Evolutionary conservation across 108 stramenopile genomes (phyloP).

Genomic region (Ochromonas danica): DNA sequence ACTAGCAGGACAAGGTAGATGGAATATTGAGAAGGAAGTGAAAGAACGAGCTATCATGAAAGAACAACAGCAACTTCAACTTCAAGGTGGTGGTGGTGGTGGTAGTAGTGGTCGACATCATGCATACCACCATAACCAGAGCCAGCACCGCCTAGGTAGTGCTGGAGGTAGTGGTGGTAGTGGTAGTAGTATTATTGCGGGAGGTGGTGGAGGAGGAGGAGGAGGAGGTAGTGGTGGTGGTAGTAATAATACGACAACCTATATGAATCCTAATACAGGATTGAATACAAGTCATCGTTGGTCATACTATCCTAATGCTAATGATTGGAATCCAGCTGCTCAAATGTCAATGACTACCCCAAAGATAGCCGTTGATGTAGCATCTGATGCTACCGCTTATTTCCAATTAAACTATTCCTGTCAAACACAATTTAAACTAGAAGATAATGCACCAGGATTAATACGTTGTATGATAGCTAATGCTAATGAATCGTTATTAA

Average conservation of each 20-base stretch:
- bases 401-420: background rate
- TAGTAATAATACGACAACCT: background rate
- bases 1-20: constrained; percentile 28
- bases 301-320: background rate
- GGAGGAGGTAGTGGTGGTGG: background rate
- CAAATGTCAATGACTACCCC: constrained; percentile 34
- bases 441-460: background rate
- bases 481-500: constrained; percentile 16
- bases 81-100: no score
- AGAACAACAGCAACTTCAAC: background rate
- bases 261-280: background rate
- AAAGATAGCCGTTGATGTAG: constrained; percentile 19
- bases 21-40: constrained; percentile 32
- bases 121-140: no score
- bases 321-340: constrained; percentile 29
- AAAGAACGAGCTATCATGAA: background rate
- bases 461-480: constrained; percentile 31
- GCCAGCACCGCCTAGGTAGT: no score
- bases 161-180: no score
- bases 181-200: no score
- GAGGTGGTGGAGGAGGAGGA: no score
- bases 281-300: background rate
- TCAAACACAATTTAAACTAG: background rate
- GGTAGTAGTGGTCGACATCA: no score
- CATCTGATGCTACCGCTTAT: background rate